Evolutionary conservation across 1,139 yeast genomes (phyloP).

Genomic region (Sugiyamaella pinicola): DNA sequence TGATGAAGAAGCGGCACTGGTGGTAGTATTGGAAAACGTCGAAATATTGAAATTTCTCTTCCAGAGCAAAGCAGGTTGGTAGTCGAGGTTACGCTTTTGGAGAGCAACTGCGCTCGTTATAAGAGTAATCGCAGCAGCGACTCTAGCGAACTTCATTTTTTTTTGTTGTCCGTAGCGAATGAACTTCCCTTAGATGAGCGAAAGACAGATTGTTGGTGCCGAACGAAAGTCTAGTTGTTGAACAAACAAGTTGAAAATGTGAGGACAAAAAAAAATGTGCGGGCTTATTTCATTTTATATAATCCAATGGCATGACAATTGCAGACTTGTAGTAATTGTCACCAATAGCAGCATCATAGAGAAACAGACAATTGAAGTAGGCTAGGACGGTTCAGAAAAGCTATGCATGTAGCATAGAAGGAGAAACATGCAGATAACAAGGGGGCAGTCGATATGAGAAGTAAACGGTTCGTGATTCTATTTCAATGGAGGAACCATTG

Average conservation of each 20-base stretch:
- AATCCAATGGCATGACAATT: neutral
- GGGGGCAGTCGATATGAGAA: slow-evolving; percentile 10
- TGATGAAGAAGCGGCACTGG: slow-evolving; percentile 10
- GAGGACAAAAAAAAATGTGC: neutral
- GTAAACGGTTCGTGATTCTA: neutral
- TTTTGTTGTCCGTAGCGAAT: slow-evolving; percentile 5
- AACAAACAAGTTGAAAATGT: slow-evolving; percentile 1
- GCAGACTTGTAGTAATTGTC: neutral
- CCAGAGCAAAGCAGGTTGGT: slow-evolving; percentile 13
- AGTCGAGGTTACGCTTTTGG: slow-evolving; percentile 15
- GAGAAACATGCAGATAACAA: slow-evolving; percentile 17
- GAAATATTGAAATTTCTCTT: slow-evolving; percentile 11
- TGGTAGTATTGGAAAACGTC: neutral
- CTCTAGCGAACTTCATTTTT: slow-evolving; percentile 17
- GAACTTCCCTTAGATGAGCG: slow-evolving; percentile 11
- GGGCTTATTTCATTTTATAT: slow-evolving; percentile 7
- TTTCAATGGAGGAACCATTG: too few relatives aligned
- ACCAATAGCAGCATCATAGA: too few relatives aligned
- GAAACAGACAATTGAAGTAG: slow-evolving; percentile 11
- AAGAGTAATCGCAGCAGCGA: slow-evolving; percentile 17
- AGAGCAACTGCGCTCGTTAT: slow-evolving; percentile 17
- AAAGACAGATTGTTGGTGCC: slow-evolving; percentile 7
- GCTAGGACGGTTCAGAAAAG: slow-evolving; percentile 12
- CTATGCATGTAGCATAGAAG: neutral
- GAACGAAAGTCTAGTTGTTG: slow-evolving; percentile 18